Conservation (phyloP, 495 filamentous ascomycete genomes). For the Cairneyella variabilis region DNA sequence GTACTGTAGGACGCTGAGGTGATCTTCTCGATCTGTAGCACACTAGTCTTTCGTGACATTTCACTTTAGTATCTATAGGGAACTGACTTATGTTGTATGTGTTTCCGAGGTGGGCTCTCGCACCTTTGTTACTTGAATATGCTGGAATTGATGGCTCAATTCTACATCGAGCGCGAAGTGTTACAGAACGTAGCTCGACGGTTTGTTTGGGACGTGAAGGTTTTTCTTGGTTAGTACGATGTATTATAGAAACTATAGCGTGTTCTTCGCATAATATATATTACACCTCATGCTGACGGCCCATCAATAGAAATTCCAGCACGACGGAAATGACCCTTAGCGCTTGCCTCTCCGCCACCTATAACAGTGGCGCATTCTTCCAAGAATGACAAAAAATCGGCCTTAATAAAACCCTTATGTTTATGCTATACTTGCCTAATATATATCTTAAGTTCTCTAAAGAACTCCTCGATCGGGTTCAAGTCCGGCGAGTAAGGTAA, state of each 20-base stretch:
- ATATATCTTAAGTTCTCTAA: constrained; percentile 12
- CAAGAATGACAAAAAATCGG: too few species aligned
- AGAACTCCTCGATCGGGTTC: too few species aligned
- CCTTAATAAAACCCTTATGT: too few species aligned
- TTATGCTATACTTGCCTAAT: too few species aligned
- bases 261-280: not conserved
- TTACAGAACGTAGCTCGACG: too few species aligned
- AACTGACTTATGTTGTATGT: constrained; percentile 1
- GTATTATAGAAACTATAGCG: too few species aligned
- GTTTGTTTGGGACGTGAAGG: too few species aligned
- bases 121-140: too few species aligned
- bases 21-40: not conserved
- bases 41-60: not conserved
- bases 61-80: not conserved
- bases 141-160: too few species aligned
- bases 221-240: too few species aligned
- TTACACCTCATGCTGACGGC: not conserved
- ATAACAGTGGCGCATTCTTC: too few species aligned
- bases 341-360: constrained; percentile 9
- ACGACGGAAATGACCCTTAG: constrained; percentile 21
- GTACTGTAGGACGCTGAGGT: not conserved
- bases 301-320: constrained; percentile 14
- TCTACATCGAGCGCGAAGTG: too few species aligned
- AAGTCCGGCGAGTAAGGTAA: constrained; percentile 33
- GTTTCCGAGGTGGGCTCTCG: constrained; percentile 6